Base-by-base conservation (phyloP, 2,329 filamentous ascomycete species). In the Venturia asperata region DNA sequence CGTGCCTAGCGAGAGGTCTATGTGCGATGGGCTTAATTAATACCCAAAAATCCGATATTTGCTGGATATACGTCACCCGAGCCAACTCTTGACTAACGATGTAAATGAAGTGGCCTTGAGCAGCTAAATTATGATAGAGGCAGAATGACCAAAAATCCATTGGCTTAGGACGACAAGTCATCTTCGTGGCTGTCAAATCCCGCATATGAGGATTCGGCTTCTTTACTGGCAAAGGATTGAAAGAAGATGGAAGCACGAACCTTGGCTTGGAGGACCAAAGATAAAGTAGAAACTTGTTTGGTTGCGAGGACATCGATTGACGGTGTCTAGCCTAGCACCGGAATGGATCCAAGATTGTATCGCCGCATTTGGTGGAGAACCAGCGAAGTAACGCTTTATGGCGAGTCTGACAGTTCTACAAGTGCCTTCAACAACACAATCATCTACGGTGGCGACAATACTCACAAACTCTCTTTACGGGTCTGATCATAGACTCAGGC, bases 281-380 rank as follows among this genome's bases (percentile, higher is more conserved):
- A 27, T 2, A 30, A 5, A 41, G 39, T 15, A 7, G 27, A 19
- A 9, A n/a, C 7, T 34, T 56, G 13, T 7, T 34, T 9, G 15
- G 10, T 13, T 56, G 15, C 17, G 4, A 56, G 24, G 30, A 30
- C 24, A 13, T 6, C 27, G 5, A 34, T 13, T 56, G 30, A 56
- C 24, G 15, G 5, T 37, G 19, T 17, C 13, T 4, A 47, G 88
- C 42, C 80, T 89, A 68, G 89, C 83, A 0, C 78, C 93, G 7
- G 77, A 92, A 72, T 93, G 90, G 90, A 83, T 90, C 0, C 85
- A 87, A 9, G 88, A 91, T 70, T 91, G 92, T 69, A 91, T 93
- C 65, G 85, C 78, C 0, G 80, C 84, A 0, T 95, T 92, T 72
- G 90, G 90, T n/a, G 90, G 89, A 17, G 88, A 91, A 72, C 85